phyloP scores from a whole-genome alignment of 73 alveolate genomes.

The Paramecium tetraurelia region DNA sequence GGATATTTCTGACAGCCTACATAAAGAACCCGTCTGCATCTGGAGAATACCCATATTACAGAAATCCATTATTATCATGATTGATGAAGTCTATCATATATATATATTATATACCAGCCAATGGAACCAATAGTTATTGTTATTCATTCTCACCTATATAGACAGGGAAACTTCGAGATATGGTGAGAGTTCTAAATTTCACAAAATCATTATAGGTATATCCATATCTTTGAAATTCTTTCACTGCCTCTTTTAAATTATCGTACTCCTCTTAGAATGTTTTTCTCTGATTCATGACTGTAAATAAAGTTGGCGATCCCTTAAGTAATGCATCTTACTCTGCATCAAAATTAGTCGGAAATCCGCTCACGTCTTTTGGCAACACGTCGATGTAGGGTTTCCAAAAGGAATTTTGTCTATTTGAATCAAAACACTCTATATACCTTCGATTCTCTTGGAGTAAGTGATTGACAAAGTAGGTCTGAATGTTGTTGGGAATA shows the following conservation, averaged over 20 bases:
- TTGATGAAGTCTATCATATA: slow-evolving; percentile 90
- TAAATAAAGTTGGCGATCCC: slow-evolving; percentile 82
- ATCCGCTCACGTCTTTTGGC: slow-evolving; percentile 82
- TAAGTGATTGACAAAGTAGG: slow-evolving; percentile 84
- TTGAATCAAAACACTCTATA: not conserved
- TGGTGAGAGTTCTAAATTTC: slow-evolving; percentile 82
- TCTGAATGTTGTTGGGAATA: slow-evolving; percentile 88
- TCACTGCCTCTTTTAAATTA: slow-evolving; percentile 72
- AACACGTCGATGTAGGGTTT: slow-evolving; percentile 86
- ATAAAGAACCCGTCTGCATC: slow-evolving; percentile 80
- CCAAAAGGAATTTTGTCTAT: slow-evolving; percentile 73
- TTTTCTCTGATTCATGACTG: slow-evolving; percentile 72
- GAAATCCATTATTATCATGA: slow-evolving; percentile 88
- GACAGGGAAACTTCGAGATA: slow-evolving; percentile 88
- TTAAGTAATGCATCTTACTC: slow-evolving; percentile 81
- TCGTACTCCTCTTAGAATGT: slow-evolving; percentile 86
- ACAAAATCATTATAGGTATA: slow-evolving; percentile 76
- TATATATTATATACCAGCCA: slow-evolving; percentile 79
- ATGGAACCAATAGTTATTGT: slow-evolving; percentile 12
- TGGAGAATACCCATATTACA: slow-evolving; percentile 85
- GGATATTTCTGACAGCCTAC: slow-evolving; percentile 86
- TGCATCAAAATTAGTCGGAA: slow-evolving; percentile 89
- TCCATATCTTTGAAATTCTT: slow-evolving; percentile 74
- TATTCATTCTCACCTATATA: slow-evolving; percentile 75
- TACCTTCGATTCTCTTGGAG: slow-evolving; percentile 78